Evolutionary conservation across 2,329 filamentous ascomycete genomes (phyloP).

Genomic region (Paecilomyces sp.): DNA sequence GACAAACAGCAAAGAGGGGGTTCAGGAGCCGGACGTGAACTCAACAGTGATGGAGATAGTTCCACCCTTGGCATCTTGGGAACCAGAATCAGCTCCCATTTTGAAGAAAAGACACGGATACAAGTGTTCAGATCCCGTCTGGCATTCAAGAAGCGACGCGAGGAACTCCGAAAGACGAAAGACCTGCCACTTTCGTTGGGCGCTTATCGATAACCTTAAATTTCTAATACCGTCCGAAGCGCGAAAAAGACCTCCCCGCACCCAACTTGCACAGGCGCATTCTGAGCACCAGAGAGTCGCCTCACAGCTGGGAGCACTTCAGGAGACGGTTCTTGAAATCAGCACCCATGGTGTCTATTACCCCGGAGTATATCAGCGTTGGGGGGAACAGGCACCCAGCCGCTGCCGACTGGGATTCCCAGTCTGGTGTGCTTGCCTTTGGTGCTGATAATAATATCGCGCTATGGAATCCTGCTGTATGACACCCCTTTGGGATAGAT

Average conservation of each 20-base stretch:
- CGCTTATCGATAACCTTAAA: constrained; percentile 34
- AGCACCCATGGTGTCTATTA: constrained; percentile 30
- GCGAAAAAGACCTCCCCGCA: background rate
- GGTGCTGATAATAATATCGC: constrained; percentile 85
- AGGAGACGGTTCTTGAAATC: background rate
- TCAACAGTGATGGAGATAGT: constrained; percentile 61
- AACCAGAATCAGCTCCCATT: constrained; percentile 5
- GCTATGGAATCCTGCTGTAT: constrained; percentile 73
- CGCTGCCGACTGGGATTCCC: constrained; percentile 77
- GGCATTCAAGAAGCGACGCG: background rate
- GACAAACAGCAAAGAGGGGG: constrained; percentile 2
- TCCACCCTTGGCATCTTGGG: constrained; percentile 3
- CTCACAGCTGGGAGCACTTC: background rate
- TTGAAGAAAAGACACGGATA: background rate
- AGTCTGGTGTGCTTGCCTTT: constrained; percentile 69
- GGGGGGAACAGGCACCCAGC: constrained; percentile 87
- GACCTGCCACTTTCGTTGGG: background rate
- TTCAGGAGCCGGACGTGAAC: constrained; percentile 53
- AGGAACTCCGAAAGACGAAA: background rate
- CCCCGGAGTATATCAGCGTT: constrained; percentile 56
- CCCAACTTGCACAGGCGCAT: background rate
- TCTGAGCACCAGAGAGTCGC: constrained; percentile 3
- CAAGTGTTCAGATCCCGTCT: background rate
- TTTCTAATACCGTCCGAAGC: constrained; percentile 4
- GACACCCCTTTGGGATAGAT: constrained; percentile 20